Evolutionary conservation across 306 rosid genomes (phyloP).

Genomic region (Rosa chinensis): DNA sequence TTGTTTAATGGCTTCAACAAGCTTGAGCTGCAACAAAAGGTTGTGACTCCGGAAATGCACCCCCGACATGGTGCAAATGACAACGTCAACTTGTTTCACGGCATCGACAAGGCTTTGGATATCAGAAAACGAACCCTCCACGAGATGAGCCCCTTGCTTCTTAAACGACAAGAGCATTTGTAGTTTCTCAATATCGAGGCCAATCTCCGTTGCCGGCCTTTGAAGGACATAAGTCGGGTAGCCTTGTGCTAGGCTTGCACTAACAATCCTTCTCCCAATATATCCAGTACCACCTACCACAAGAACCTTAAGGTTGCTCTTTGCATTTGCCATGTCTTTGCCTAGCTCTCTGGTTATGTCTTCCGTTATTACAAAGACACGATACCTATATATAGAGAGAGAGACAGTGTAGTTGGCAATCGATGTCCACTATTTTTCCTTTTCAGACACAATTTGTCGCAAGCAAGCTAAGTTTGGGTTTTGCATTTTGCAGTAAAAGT

Average conservation of each 20-base stretch:
- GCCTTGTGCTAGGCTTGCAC: constrained; percentile 65
- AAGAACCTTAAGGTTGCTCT: constrained; percentile 57
- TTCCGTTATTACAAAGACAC: too few relatives aligned
- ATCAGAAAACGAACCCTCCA: constrained; percentile 67
- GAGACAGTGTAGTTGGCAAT: neutral
- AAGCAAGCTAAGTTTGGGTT: too few relatives aligned
- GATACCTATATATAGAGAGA: neutral
- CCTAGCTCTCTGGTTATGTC: neutral
- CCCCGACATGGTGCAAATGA: constrained; percentile 74
- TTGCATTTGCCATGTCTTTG: constrained; percentile 36
- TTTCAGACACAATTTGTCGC: too few relatives aligned
- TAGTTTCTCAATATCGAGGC: constrained; percentile 65
- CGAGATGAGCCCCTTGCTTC: constrained; percentile 63
- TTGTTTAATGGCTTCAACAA: constrained; percentile 68
- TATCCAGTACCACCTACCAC: constrained; percentile 87
- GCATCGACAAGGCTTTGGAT: constrained; percentile 67
- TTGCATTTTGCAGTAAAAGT: too few relatives aligned
- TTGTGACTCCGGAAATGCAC: constrained; percentile 73
- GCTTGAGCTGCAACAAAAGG: constrained; percentile 72
- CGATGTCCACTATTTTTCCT: neutral
- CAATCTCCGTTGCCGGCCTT: constrained; percentile 70
- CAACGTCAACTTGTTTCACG: constrained; percentile 68
- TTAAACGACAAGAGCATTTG: constrained; percentile 65
- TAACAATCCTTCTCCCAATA: constrained; percentile 69
- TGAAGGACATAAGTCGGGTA: constrained; percentile 65